A percentile compares a stretch with the other conserved stretches of the same genome.
Conservation (phyloP, 2,329 filamentous ascomycete genomes). For the Albifimbria verrucaria region DNA sequence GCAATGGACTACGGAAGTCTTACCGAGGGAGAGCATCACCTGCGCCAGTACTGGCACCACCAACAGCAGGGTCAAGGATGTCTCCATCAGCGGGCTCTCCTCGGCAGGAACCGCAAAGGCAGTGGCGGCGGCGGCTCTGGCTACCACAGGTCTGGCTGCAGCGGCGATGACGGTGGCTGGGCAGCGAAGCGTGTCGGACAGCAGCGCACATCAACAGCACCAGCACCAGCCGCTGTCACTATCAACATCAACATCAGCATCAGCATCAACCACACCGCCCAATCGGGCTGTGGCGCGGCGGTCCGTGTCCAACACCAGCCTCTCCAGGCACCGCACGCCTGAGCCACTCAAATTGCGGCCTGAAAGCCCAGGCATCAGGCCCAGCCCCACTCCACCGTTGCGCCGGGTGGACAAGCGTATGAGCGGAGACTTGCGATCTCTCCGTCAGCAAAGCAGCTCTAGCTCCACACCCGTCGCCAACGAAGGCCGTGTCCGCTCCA, state of each 20-base stretch:
- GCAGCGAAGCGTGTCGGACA: slow-evolving; percentile 36
- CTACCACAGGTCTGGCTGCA: slow-evolving; percentile 9
- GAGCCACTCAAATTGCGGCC: slow-evolving; percentile 56
- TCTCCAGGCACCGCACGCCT: slow-evolving; percentile 48
- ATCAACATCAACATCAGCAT: not conserved
- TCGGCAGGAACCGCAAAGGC: slow-evolving; percentile 5
- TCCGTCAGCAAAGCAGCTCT: slow-evolving; percentile 34
- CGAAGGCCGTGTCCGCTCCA: slow-evolving; percentile 79
- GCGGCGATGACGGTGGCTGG: slow-evolving; percentile 14
- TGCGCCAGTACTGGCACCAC: slow-evolving; percentile 3
- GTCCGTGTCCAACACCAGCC: slow-evolving; percentile 51
- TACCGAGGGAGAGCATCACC: slow-evolving; percentile 2
- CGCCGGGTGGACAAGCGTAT: slow-evolving; percentile 64
- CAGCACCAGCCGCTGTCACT: no score
- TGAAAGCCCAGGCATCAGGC: slow-evolving; percentile 56
- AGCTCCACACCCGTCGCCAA: slow-evolving; percentile 66
- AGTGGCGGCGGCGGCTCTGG: slow-evolving; percentile 8
- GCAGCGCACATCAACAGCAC: not conserved
- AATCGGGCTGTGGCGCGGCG: slow-evolving; percentile 29
- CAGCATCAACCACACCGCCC: slow-evolving; percentile 8
- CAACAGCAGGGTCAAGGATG: slow-evolving; percentile 5
- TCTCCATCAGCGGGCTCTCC: slow-evolving; percentile 2
- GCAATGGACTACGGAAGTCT: slow-evolving; percentile 23
- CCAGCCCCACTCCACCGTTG: slow-evolving; percentile 62
- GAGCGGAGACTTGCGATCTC: slow-evolving; percentile 67